A percentile compares a stretch with the other conserved stretches of the same genome.
Conservation (phyloP, 75 land plant genomes). For the Pseudotsuga menziesii region DNA sequence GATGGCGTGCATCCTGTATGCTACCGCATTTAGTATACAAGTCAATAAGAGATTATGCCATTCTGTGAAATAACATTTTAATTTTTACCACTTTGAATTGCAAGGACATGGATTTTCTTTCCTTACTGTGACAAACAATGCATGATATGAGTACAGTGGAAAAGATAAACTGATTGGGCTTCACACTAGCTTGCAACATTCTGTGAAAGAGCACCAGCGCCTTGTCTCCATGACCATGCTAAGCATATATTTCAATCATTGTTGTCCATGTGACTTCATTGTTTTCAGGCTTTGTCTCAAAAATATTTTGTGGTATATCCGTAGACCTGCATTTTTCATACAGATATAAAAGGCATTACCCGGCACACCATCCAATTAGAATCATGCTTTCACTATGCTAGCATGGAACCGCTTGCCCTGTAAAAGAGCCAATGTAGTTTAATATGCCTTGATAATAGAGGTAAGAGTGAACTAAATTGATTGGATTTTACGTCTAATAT, state of each 20-base stretch:
- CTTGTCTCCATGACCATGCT: slow-evolving; percentile 23
- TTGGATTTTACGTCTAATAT: slow-evolving; percentile 31
- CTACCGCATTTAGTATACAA: background rate
- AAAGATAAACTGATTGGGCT: slow-evolving; percentile 3
- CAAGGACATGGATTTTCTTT: too few species aligned
- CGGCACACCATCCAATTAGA: slow-evolving; percentile 39
- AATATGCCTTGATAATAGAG: slow-evolving; percentile 46
- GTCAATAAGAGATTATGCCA: slow-evolving; percentile 2
- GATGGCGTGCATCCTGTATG: background rate
- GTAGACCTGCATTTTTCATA: slow-evolving; percentile 41
- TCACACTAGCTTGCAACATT: slow-evolving; percentile 30
- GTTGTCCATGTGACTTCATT: slow-evolving; percentile 49
- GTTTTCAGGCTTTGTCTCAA: slow-evolving; percentile 22
- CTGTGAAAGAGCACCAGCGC: slow-evolving; percentile 41
- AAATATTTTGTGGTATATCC: slow-evolving; percentile 19
- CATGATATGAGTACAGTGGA: background rate
- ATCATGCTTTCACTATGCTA: slow-evolving; percentile 32
- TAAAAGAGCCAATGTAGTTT: slow-evolving; percentile 10
- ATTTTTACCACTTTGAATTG: too few species aligned
- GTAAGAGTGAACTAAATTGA: slow-evolving; percentile 46
- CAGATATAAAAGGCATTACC: slow-evolving; percentile 44
- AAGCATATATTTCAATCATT: slow-evolving; percentile 43
- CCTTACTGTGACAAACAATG: too few species aligned
- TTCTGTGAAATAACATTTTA: background rate
- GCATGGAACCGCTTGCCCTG: slow-evolving; percentile 39